Evolutionary conservation across 495 filamentous ascomycete species (phyloP).

Genomic region (Aspergillus avenaceus): DNA sequence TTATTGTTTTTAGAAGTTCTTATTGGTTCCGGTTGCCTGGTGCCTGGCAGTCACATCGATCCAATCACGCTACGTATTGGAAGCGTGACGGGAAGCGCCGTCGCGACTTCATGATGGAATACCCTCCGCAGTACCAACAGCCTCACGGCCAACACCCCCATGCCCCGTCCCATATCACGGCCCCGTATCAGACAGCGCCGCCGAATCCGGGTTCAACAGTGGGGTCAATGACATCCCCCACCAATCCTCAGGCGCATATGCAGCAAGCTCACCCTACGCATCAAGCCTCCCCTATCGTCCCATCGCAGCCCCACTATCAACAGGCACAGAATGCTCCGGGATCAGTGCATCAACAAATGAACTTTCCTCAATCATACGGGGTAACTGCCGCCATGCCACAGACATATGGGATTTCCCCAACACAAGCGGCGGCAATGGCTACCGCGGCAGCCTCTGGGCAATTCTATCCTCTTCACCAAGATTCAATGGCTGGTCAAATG

Average conservation of each 20-base stretch:
- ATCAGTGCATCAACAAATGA: constrained; percentile 48
- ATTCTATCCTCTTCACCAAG: constrained; percentile 46
- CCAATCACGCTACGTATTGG: constrained; percentile 22
- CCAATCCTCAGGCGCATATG: constrained; percentile 49
- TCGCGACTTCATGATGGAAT: constrained; percentile 46
- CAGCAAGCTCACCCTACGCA: constrained; percentile 45
- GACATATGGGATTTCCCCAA: constrained; percentile 47
- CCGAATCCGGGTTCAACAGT: constrained; percentile 43
- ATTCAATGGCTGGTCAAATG: constrained; percentile 47
- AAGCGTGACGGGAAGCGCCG: constrained; percentile 29
- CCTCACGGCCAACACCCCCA: constrained; percentile 53
- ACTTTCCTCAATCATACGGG: constrained; percentile 49
- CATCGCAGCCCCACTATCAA: constrained; percentile 51
- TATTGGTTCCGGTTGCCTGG: constrained; percentile 16
- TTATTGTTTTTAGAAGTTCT: constrained; percentile 7
- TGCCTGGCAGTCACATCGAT: constrained; percentile 18
- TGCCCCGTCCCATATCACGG: constrained; percentile 46
- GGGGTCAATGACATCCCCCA: constrained; percentile 49
- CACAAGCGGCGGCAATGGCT: constrained; percentile 53
- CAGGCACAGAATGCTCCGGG: constrained; percentile 44
- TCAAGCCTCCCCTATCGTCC: constrained; percentile 51
- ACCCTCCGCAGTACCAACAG: constrained; percentile 52
- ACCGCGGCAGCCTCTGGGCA: constrained; percentile 53
- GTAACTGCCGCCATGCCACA: constrained; percentile 46
- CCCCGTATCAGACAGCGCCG: constrained; percentile 43